Base-by-base conservation (phyloP, 208 protist genomes). In the Naegleria fowleri region DNA sequence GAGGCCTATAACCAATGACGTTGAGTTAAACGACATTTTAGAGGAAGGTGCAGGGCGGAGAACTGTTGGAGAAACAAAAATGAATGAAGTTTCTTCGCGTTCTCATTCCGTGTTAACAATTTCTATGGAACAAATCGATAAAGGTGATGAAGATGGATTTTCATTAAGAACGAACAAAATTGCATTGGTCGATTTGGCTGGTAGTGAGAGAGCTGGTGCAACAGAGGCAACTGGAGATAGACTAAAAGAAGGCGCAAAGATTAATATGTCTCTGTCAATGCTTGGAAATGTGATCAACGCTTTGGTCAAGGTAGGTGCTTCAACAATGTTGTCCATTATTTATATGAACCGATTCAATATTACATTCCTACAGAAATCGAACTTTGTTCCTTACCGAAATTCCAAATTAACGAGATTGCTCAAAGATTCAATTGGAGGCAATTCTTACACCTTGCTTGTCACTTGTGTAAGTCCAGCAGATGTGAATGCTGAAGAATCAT, bases 181-280 rank as follows among this genome's bases (percentile, higher is more conserved):
- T 36, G 97, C 97, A 91, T 93, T 98, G 33, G 96, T 98, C 16
- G 97, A 98, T 90, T 94, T 98, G 11, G 97, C 97, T 36, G 97
- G 97, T 39, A 96, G 94, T 16, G 97, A 98, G 91, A 93, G 97
- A 48, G 96, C 97, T 92, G 93, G 93, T 89, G 96, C 96, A 89
- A 98, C 97, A 19, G 96, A 96, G 16, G 96, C 97, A 59, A 92
- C 94, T 0, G 97, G 97, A 11, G 94, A 97, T 55, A 97, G 96
- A 58, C 93, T 98, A 33, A 97, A 97, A 91, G 97, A 98, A 83
- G 97, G 96, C 51, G 96, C 95, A 90, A 97, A 97, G 92, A 98
- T 98, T 89, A 98, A 98, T 91, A 94, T 97, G 41, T 97, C 96
- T 22, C 93, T 98, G 33, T 96, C 95, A 41, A 95, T 95, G 2